A percentile compares a stretch with the other conserved stretches of the same genome.
phyloP scores from a whole-genome alignment of 2,329 filamentous ascomycete genomes.

The Orbilia oligospora region DNA sequence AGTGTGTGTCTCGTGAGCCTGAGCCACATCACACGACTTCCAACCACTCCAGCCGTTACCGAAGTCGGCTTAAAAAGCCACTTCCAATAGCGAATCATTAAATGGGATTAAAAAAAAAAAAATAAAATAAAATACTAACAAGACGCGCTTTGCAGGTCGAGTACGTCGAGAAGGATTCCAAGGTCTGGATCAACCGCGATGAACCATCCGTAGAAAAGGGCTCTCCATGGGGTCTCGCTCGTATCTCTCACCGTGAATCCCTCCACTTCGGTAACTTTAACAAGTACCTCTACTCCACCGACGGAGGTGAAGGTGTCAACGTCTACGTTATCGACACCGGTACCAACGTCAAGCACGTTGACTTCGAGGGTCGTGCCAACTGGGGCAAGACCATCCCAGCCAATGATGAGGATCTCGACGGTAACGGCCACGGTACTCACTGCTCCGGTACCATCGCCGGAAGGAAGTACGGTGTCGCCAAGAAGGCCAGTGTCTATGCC shows the following conservation, averaged over 20 bases:
- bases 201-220: slow-evolving; percentile 81
- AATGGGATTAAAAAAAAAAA: too few relatives aligned
- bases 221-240: slow-evolving; percentile 98
- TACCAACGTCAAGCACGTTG: slow-evolving; percentile 92
- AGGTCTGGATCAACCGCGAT: slow-evolving; percentile 83
- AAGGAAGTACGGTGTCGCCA: slow-evolving; percentile 99
- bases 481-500: slow-evolving; percentile 96
- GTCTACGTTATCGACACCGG: slow-evolving; percentile 99
- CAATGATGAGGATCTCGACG: slow-evolving; percentile 88
- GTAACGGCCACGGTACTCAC: slow-evolving; percentile 98
- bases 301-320: slow-evolving; percentile 96
- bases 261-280: slow-evolving; percentile 94
- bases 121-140: background rate
- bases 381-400: slow-evolving; percentile 97
- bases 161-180: slow-evolving; percentile 93
- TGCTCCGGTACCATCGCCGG: slow-evolving; percentile 98
- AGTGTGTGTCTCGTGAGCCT: slow-evolving; percentile 23
- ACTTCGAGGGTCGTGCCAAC: slow-evolving; percentile 94
- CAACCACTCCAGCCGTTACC: background rate
- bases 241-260: slow-evolving; percentile 92
- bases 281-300: slow-evolving; percentile 93
- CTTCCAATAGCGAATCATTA: background rate
- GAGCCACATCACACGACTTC: slow-evolving; percentile 21
- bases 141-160: slow-evolving; percentile 77
- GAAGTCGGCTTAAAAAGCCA: background rate